Base-by-base conservation (phyloP, 148 eudicot species). In the Silene conica region DNA sequence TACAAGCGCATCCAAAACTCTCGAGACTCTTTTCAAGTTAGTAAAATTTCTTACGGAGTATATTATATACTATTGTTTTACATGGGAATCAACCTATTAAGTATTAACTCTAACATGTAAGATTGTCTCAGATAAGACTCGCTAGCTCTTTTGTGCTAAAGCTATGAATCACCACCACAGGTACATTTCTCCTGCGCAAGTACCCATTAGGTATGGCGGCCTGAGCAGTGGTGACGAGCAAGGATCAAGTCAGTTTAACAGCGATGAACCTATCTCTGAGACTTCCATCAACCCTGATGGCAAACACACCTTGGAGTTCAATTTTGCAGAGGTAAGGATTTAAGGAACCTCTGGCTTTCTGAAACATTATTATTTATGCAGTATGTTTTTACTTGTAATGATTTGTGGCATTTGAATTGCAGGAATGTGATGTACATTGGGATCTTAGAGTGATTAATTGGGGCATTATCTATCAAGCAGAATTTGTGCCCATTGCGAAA, bases 141-240 rank as follows among this genome's bases (percentile, higher is more conserved):
- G 2, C 28, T 26, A 26, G 28, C 28, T 26, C 28, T 1, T 2
- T 1, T 2, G 28, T 26, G 28, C 28, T 26, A 26, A 26, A 26
- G 1, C 28, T 26, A 26, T 26, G 28, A 26, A 26, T 31, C 34
- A 31, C 34, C 34, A 31, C 34, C 34, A 31, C 34, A 31, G 34
- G 82, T 86, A 87, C 31, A 80, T 89, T 45, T 57, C 85, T 21
- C 94, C 89, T 26, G 89, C 77, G 69, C 86, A 82, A 75, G 82
- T 87, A 7, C 91, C 89, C 14, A 80, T 85, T 19, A 84, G 76
- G 71, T 89, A 79, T 70, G 94, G 91, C 23, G 94, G 91, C n/a
- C 80, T 85, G 5, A 86, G 86, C 81, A 83, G 22, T 19, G 80
- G 81, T 4, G 77, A 83, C 71, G 75, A 83, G 56, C 80, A 83